These are phyloP conservation scores for Yamadazyma siamensis DNA, from an alignment of 1,139 yeast species.

Conservation along the genomic window DNA sequence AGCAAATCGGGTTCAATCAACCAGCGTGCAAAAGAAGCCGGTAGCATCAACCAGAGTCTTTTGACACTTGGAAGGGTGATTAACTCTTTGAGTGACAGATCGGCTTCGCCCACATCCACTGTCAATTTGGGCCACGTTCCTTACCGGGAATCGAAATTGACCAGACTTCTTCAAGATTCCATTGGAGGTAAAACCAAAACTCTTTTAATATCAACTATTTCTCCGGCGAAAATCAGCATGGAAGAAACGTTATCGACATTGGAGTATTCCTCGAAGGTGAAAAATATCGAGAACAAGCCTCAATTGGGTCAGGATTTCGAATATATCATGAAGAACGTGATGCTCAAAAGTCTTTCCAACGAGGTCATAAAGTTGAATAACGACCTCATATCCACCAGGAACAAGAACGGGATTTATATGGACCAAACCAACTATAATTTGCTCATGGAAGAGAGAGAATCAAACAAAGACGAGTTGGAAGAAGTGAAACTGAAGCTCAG, in stretches of 20 bases:
- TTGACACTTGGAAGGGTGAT: slow-evolving; percentile 83
- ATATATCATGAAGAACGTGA: slow-evolving; percentile 53
- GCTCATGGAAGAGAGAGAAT: slow-evolving; percentile 25
- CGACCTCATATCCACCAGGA: slow-evolving; percentile 60
- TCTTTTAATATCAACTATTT: slow-evolving; percentile 73
- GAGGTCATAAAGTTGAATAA: slow-evolving; percentile 54
- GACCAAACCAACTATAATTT: slow-evolving; percentile 56
- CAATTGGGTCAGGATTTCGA: slow-evolving; percentile 53
- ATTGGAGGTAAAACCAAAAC: slow-evolving; percentile 83
- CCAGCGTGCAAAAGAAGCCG: slow-evolving; percentile 83
- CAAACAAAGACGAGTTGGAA: slow-evolving; percentile 13
- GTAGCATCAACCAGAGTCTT: slow-evolving; percentile 80
- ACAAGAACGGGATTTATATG: slow-evolving; percentile 61
- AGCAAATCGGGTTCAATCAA: slow-evolving; percentile 76
- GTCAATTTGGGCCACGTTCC: slow-evolving; percentile 54
- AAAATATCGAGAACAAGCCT: slow-evolving; percentile 71
- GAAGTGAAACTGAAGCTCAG: slow-evolving; percentile 13
- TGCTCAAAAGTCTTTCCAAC: slow-evolving; percentile 53
- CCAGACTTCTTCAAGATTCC: slow-evolving; percentile 76
- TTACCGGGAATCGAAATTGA: slow-evolving; percentile 79
- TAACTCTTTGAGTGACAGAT: slow-evolving; percentile 49
- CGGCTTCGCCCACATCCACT: slow-evolving; percentile 5
- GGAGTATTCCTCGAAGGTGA: slow-evolving; percentile 82
- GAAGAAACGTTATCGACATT: slow-evolving; percentile 82
- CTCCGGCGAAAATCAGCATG: slow-evolving; percentile 69